Evolutionary conservation across 306 rosid species (phyloP), one percentile per base, ranked within the genome.

Genomic region (Malus sieversii): DNA sequence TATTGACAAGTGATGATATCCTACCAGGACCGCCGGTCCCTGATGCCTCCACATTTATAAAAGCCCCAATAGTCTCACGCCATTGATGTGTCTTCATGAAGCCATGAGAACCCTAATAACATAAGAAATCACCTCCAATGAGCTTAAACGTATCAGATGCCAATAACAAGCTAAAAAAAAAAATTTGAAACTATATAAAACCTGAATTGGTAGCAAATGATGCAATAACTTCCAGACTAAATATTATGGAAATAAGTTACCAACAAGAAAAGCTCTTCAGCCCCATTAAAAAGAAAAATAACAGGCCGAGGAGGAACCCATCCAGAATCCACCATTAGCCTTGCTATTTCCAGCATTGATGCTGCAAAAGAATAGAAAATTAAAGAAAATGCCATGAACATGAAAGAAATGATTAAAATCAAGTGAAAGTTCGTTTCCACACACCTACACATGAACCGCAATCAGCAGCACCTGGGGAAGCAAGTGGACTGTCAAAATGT

Each of bases 361-460:
- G 98, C 99, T 96, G 88, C 72, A 4, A 19, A 29, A 44, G 40
- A 74, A 70, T 71, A 78, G 35, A 16, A 42, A n/a, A 73, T 68
- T 35, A 42, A 67, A 68, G 5, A 67, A 75, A 15, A 84, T 14
- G 3, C 64, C 66, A 65, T 44, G 52, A 23, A 69, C 78, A 62
- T 60, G 69, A 71, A 71, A 78, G 32, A 61, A 70, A 38, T 69
- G 53, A 44, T 68, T 8, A 22, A 46, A 77, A 76, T 65, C 71
- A 72, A 55, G 35, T 20, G 10, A 70, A 57, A 72, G 33, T 68
- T 79, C 61, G 51, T 78, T 55, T 66, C 68, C 76, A 85, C 99
- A 78, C 84, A 96, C 99, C 99, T 84, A 96, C 97, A 85, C 99
- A 96, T 5, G 98, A 88, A 85, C 92, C 99, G 63, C 99, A 96